Conservation (phyloP, 2,329 filamentous ascomycete species). For the Aspergillus ruber region DNA sequence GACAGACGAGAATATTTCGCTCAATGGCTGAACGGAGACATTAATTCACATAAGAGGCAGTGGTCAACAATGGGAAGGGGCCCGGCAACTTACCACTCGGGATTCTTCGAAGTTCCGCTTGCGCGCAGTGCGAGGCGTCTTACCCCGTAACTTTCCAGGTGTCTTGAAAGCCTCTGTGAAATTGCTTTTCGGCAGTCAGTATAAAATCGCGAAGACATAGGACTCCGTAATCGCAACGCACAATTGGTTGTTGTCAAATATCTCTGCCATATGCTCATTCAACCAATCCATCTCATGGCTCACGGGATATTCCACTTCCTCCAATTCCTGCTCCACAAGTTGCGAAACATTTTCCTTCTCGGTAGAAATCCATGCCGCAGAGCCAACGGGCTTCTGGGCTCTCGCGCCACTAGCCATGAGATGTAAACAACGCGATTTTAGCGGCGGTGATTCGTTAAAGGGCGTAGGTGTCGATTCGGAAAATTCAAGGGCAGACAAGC, state of each 20-base stretch:
- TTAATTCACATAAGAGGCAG: constrained; percentile 5
- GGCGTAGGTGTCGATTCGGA: not conserved
- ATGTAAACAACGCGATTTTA: constrained; percentile 31
- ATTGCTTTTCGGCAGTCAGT: constrained; percentile 55
- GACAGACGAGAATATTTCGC: constrained; percentile 41
- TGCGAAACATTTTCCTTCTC: constrained; percentile 73
- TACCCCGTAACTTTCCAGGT: constrained; percentile 44
- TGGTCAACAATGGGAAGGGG: not conserved
- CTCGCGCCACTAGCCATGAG: constrained; percentile 34
- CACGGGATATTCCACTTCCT: constrained; percentile 88
- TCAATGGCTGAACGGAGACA: constrained; percentile 35
- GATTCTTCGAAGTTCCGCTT: constrained; percentile 38
- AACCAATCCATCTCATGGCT: constrained; percentile 96
- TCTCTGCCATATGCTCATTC: constrained; percentile 95
- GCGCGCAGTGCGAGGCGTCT: constrained; percentile 42
- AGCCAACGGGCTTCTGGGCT: constrained; percentile 60
- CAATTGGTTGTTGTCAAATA: constrained; percentile 83
- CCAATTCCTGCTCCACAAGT: constrained; percentile 72
- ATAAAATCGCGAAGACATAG: constrained; percentile 1
- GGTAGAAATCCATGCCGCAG: constrained; percentile 74
- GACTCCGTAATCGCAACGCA: constrained; percentile 45
- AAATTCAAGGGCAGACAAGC: constrained; percentile 2
- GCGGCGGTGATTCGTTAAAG: not conserved
- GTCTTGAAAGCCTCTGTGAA: constrained; percentile 90
- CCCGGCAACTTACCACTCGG: constrained; percentile 35